Base-by-base conservation (phyloP, 352 stramenopile genomes). In the Globisporangium sylvaticum region DNA sequence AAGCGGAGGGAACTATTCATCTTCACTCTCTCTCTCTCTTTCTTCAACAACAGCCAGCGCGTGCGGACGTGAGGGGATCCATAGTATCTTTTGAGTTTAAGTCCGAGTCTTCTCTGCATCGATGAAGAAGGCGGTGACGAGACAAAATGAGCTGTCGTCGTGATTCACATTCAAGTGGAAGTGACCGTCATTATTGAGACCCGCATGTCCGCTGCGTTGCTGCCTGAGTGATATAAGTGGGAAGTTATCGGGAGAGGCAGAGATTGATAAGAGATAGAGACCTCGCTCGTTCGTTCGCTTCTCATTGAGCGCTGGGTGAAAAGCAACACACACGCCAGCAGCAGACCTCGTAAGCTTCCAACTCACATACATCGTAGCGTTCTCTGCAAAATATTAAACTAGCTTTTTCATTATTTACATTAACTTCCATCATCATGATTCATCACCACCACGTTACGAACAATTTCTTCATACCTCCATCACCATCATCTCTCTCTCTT, bases 81-180 rank as follows among this genome's bases (percentile, higher is more conserved):
- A 10, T 12, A 39, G 5, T 37, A 15, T 48, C 4, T 50, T 31
- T 65, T 73, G 67, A 73, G 67, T 73, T 73, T 73, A 70, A 73
- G 67, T 52, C 67, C 4, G 67, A 73, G 67, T 54, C 63, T 53
- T 15, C n/a, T 59, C 10, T 7, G 1, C n/a, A n/a, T n/a, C n/a
- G n/a, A 27, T 24, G 14, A 20, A 46, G 29, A 60, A 46, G 55
- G 55, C 31, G 31, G 48, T 24, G 31, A 48, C 7, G 31, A 46
- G 31, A 61, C 5, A 48, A 5, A 44, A 44, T n/a, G 27, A 37
- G 31, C 32, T 24, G 55, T 48, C 42, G 55, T 14, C 31, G 55
- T 61, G 55, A 61, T 61, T n/a, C 55, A 22, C 3, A 31, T 6
- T 27, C 7, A 22, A 32, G 29, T 32, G 31, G 55, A 48, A 20